Evolutionary conservation across 805 yeast species (phyloP), one percentile per base, ranked within the genome.

Genomic region (Metschnikowia henanensis): DNA sequence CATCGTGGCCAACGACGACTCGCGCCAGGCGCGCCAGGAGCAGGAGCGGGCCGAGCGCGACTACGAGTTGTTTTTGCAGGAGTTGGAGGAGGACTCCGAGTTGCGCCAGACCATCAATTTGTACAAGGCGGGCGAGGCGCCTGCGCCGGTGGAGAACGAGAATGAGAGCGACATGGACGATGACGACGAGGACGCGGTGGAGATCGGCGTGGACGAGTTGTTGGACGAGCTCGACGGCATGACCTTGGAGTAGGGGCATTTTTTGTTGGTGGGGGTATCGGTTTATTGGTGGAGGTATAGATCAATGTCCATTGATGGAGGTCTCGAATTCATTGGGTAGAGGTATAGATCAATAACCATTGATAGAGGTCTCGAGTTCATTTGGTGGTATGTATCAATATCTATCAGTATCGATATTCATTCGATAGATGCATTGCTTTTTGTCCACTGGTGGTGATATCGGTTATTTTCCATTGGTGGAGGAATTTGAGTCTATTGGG

Each of bases 1-100:
- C 56, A 81, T 88, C 52, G 90, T 83, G 35, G 95, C 94, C 45
- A 75, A 80, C 53, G 82, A 80, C 54, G 76, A 71, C 52, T 66
- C 75, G 15, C 84, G 90, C 70, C 84, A 80, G 51, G 91, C 88
- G 43, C 85, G 80, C 72, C 94, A 87, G 66, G 97, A 90, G 51
- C 82, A 81, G 57, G 98, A 89, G 64, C 79, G 87, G 57, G 96
- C 95, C 5, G 97, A 92, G 69, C 83, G 81, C 66, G 99, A 92
- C 69, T 94, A 89, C 72, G 99, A 92, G 71, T 62, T 84, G 54
- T 94, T 94, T 87, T 79, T 94, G 70, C 97, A 89, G 71, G 97
- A 94, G 66, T 80, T 94, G 64, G 99, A 94, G 73, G 98, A 94
- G 69, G 99, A 94, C 68, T 83, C 83, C 43, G 99, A 94, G 64